phyloP scores from a whole-genome alignment of 1,139 yeast species.

The Hyphopichia buzzinii region DNA sequence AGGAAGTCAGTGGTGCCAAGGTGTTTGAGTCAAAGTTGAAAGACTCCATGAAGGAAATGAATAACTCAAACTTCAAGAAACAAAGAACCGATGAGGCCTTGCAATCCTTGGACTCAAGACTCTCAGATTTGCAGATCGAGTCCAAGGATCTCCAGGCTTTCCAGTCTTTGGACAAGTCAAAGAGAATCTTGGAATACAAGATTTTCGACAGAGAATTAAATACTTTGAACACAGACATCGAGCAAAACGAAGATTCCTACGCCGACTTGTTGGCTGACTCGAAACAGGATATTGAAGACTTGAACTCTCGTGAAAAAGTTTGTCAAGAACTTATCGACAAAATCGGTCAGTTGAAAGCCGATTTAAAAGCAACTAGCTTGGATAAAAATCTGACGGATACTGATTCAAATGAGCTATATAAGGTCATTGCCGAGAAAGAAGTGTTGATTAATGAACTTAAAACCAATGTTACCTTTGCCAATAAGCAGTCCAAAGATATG shows the following conservation, averaged over 20 bases:
- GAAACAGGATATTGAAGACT: slow-evolving; percentile 39
- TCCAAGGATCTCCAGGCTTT: slow-evolving; percentile 70
- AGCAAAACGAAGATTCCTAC: slow-evolving; percentile 59
- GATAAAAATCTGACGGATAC: slow-evolving; percentile 54
- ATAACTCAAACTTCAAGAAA: slow-evolving; percentile 64
- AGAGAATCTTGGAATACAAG: slow-evolving; percentile 73
- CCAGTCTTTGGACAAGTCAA: slow-evolving; percentile 64
- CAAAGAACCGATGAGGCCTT: slow-evolving; percentile 76
- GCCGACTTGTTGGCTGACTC: slow-evolving; percentile 47
- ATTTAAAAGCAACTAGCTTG: slow-evolving; percentile 39
- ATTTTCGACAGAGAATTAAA: slow-evolving; percentile 74
- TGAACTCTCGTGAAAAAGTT: slow-evolving; percentile 46
- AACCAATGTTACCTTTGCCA: slow-evolving; percentile 12
- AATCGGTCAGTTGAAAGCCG: slow-evolving; percentile 38
- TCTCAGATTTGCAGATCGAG: slow-evolving; percentile 78
- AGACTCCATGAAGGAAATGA: slow-evolving; percentile 81
- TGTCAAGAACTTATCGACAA: slow-evolving; percentile 49
- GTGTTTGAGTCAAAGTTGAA: slow-evolving; percentile 80
- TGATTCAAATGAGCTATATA: slow-evolving; percentile 46
- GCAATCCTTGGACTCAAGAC: slow-evolving; percentile 64
- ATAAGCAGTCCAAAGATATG: slow-evolving; percentile 15
- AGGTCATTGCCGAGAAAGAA: slow-evolving; percentile 42
- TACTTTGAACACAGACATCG: slow-evolving; percentile 60
- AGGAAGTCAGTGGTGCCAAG: slow-evolving; percentile 94
- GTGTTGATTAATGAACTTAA: slow-evolving; percentile 32